Evolutionary conservation across 106 monocot species (phyloP).

Genomic region (Alisma plantagoaquatica): DNA sequence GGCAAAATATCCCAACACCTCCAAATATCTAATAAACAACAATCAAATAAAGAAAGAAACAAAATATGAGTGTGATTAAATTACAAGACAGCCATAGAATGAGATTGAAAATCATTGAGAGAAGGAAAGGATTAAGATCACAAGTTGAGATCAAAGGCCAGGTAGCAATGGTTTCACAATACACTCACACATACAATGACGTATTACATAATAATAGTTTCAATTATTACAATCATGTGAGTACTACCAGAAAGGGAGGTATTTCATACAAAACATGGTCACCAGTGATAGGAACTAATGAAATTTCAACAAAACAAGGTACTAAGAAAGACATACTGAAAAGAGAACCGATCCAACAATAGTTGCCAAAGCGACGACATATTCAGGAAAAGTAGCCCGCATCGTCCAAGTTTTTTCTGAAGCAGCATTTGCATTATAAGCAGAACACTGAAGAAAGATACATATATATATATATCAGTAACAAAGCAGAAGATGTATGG

Average conservation of each 20-base stretch:
- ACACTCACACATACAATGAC: too few relatives aligned
- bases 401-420: constrained; percentile 87
- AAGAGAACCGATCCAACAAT: constrained; percentile 89
- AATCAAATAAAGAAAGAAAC: not conserved
- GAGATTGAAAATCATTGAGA: not conserved
- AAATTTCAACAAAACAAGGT: not conserved
- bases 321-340: constrained; percentile 35
- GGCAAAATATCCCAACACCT: constrained; percentile 81
- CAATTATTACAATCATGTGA: too few relatives aligned
- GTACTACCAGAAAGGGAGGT: too few relatives aligned
- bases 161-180: too few relatives aligned
- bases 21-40: constrained; percentile 63
- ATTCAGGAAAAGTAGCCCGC: constrained; percentile 78
- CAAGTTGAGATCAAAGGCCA: not conserved
- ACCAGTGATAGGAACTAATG: too few relatives aligned
- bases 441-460: constrained; percentile 41
- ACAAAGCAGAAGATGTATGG: not conserved
- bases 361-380: constrained; percentile 84
- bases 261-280: too few relatives aligned
- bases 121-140: not conserved
- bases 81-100: not conserved
- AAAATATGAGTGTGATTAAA: not conserved
- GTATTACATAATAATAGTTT: too few relatives aligned
- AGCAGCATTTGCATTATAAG: constrained; percentile 40
- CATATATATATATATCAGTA: not conserved